Percentiles rank a stretch among this genome's conserved stretches.
Conservation (phyloP, 176 grass and related monocot genomes). For the Carex littledalei region DNA sequence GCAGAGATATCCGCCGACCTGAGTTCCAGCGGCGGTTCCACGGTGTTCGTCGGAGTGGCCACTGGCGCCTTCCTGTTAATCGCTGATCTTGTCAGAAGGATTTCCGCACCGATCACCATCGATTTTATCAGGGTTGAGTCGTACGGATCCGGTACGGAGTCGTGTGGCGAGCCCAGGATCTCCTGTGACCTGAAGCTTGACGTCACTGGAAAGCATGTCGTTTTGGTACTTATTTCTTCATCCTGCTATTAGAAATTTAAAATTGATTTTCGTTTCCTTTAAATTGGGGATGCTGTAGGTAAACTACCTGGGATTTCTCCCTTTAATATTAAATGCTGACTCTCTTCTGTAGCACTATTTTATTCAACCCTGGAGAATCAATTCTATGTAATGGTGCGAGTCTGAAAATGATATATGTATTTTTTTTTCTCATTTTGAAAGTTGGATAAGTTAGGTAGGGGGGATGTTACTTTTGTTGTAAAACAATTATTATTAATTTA, state of each 20-base stretch:
- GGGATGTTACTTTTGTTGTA: background rate
- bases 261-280: background rate
- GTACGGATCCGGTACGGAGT: constrained; percentile 73
- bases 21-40: background rate
- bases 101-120: constrained; percentile 41
- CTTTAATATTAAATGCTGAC: background rate
- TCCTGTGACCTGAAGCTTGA: constrained; percentile 82
- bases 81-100: constrained; percentile 71
- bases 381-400: background rate
- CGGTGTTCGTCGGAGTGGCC: constrained; percentile 42
- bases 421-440: background rate
- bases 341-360: too few relatives aligned
- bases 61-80: constrained; percentile 84
- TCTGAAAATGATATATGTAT: background rate
- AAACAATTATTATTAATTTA: background rate
- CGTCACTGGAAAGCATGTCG: constrained; percentile 67
- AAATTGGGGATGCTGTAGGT: background rate
- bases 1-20: constrained; percentile 49
- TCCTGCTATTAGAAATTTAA: background rate
- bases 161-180: constrained; percentile 49
- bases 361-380: background rate
- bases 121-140: constrained; percentile 86
- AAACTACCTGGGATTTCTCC: background rate
- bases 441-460: constrained; percentile 4
- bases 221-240: constrained; percentile 48